phyloP scores from a whole-genome alignment of 2,329 filamentous ascomycete genomes.

The Cladosporium velox region DNA sequence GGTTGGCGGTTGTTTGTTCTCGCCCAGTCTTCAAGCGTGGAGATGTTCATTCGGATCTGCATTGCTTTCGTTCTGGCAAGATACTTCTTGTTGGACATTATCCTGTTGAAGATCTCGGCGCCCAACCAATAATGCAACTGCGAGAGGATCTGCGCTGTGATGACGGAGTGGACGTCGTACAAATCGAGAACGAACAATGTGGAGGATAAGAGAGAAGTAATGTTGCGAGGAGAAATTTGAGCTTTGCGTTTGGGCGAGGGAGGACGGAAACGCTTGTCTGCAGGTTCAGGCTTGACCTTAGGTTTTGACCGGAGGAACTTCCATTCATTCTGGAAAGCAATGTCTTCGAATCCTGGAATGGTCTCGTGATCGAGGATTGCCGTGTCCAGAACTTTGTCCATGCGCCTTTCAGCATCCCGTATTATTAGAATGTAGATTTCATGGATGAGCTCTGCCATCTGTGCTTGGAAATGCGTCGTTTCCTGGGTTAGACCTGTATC shows the following conservation, averaged over 20 bases:
- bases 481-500: constrained; percentile 77
- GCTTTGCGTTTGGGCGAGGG: constrained; percentile 91
- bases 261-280: constrained; percentile 86
- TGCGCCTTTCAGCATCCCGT: constrained; percentile 87
- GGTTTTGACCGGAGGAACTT: constrained; percentile 92
- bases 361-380: constrained; percentile 98
- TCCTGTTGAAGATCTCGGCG: constrained; percentile 93
- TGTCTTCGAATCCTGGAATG: constrained; percentile 94
- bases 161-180: constrained; percentile 98
- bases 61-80: constrained; percentile 96
- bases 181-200: constrained; percentile 95
- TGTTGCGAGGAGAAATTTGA: constrained; percentile 89
- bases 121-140: constrained; percentile 96
- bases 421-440: constrained; percentile 99
- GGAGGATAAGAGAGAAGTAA: constrained; percentile 91
- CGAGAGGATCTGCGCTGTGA: constrained; percentile 85
- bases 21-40: constrained; percentile 93
- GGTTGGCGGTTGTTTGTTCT: constrained; percentile 88
- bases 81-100: constrained; percentile 95
- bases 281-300: constrained; percentile 82
- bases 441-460: constrained; percentile 91
- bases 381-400: constrained; percentile 91
- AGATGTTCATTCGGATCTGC: constrained; percentile 99
- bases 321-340: constrained; percentile 98
- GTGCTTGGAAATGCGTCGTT: constrained; percentile 86